A percentile compares a stretch with the other conserved stretches of the same genome.
These are phyloP conservation scores for Phlebopus sp. DNA, from an alignment of 1,284 basidiomycete species.

Conservation along the genomic window DNA sequence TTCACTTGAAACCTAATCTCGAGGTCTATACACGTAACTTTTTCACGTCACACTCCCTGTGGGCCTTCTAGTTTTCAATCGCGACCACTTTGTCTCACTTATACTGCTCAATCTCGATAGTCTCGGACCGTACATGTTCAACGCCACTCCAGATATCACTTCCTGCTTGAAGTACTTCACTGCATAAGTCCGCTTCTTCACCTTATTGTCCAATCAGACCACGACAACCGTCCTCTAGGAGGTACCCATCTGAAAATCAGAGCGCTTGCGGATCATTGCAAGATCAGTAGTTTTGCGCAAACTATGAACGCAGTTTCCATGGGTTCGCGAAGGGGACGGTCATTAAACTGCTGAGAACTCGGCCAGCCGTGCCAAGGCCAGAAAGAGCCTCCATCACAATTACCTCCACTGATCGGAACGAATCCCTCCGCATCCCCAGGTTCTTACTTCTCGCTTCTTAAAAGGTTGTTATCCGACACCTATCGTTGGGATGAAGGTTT, in stretches of 20 bases:
- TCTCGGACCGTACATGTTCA: too few species aligned
- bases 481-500: neutral
- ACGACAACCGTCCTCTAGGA: neutral
- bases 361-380: neutral
- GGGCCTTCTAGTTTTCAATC: too few species aligned
- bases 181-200: too few species aligned
- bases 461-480: neutral
- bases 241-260: neutral
- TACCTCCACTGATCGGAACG: neutral
- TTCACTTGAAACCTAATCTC: too few species aligned
- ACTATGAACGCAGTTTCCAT: constrained; percentile 18
- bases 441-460: neutral
- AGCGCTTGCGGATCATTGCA: constrained; percentile 30
- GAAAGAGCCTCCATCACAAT: constrained; percentile 1
- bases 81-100: too few species aligned
- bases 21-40: too few species aligned
- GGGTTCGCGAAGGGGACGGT: constrained; percentile 16
- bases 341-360: constrained; percentile 10
- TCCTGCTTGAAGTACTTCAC: too few species aligned
- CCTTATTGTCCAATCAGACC: too few species aligned
- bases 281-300: constrained; percentile 47
- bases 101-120: too few species aligned
- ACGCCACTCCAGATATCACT: too few species aligned
- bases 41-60: too few species aligned
- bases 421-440: neutral